Evolutionary conservation across 2,329 filamentous ascomycete genomes (phyloP).

Genomic region (Bipolaris sorokiniana): DNA sequence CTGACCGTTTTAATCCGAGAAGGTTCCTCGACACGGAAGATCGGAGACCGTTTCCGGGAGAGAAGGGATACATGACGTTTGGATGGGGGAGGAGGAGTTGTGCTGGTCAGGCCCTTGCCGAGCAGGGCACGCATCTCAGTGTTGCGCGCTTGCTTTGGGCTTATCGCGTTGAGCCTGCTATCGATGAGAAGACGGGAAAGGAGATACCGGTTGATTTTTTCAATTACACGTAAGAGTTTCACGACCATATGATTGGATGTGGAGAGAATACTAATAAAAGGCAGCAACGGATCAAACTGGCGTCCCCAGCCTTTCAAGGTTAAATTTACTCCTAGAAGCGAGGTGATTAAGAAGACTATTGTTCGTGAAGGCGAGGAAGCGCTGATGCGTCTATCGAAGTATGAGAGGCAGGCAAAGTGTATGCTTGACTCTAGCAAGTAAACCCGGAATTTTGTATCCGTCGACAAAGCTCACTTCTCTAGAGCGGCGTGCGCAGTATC

Average conservation of each 20-base stretch:
- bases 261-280: neutral
- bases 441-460: neutral
- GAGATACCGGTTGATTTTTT: conserved; percentile 61
- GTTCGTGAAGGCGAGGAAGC: neutral
- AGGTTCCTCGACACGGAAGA: conserved; percentile 28
- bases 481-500: neutral
- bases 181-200: conserved; percentile 50
- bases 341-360: conserved; percentile 2
- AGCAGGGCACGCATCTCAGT: conserved; percentile 65
- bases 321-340: neutral
- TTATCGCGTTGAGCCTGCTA: conserved; percentile 56
- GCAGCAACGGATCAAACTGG: conserved; percentile 8
- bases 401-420: conserved; percentile 1
- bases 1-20: conserved; percentile 5
- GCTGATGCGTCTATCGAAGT: neutral
- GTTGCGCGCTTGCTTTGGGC: conserved; percentile 64
- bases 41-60: conserved; percentile 38
- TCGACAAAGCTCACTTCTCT: neutral
- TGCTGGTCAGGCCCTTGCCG: conserved; percentile 63
- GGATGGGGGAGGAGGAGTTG: conserved; percentile 64
- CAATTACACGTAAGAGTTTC: neutral
- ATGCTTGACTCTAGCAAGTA: neutral
- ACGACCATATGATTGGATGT: too few relatives aligned
- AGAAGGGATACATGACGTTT: conserved; percentile 61
- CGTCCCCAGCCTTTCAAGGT: conserved; percentile 2